A percentile compares a stretch with the other conserved stretches of the same genome.
phyloP scores from a whole-genome alignment of 2,329 filamentous ascomycete genomes.

The Trichoderma afroharzianum region DNA sequence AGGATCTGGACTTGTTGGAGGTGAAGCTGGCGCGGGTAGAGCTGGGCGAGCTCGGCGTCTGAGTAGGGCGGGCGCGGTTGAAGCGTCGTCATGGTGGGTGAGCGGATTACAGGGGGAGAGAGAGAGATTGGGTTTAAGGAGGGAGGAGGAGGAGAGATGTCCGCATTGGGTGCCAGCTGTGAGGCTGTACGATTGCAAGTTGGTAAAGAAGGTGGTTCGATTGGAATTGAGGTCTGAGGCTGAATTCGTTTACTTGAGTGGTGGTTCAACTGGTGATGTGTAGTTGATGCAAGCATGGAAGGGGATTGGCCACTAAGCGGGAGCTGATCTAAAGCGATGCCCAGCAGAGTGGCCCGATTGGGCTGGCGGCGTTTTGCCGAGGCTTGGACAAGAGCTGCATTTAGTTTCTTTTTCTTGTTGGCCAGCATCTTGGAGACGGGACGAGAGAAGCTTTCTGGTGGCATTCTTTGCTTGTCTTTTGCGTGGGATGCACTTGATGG shows the following conservation, averaged over 20 bases:
- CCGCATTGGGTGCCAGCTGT: background rate
- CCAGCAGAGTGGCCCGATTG: background rate
- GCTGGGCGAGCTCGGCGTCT: slow-evolving; percentile 69
- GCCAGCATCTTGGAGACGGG: background rate
- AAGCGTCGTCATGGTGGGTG: slow-evolving; percentile 69
- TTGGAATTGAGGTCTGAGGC: background rate
- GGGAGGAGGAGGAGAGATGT: background rate
- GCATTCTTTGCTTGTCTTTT: background rate
- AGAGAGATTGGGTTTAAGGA: background rate
- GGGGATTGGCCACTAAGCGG: background rate
- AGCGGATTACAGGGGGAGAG: background rate
- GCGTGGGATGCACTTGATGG: background rate
- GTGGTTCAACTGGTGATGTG: background rate
- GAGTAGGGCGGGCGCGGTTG: slow-evolving; percentile 73
- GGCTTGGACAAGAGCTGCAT: background rate
- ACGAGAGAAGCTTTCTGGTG: background rate
- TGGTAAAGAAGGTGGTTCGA: background rate
- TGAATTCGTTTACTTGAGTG: background rate
- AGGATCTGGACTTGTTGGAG: slow-evolving; percentile 88
- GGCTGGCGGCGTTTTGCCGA: background rate
- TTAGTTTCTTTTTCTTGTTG: background rate
- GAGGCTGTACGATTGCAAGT: background rate
- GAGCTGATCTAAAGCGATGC: background rate
- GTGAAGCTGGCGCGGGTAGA: slow-evolving; percentile 78
- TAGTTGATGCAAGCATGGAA: background rate